A percentile compares a stretch with the other conserved stretches of the same genome.
These are phyloP conservation scores for Ceratocystis cacaofunesta DNA, from an alignment of 2,329 filamentous ascomycete genomes.

Conservation along the genomic window DNA sequence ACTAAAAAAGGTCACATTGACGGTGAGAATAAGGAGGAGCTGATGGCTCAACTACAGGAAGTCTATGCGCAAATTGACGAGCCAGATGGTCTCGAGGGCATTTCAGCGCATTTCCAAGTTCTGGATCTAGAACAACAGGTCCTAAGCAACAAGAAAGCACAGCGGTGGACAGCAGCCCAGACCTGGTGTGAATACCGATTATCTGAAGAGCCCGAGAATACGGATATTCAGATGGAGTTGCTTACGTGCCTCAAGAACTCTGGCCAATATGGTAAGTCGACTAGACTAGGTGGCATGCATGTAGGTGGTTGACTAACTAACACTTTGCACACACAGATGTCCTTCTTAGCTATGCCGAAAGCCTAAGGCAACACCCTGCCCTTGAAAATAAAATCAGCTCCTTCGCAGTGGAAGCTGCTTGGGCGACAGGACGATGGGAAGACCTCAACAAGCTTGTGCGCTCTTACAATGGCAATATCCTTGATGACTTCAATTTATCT, in stretches of 20 bases:
- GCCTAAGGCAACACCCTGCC: constrained; percentile 42
- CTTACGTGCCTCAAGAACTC: constrained; percentile 83
- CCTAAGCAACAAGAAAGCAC: constrained; percentile 80
- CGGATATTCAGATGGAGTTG: constrained; percentile 67
- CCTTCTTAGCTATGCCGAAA: constrained; percentile 72
- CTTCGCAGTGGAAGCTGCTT: constrained; percentile 80
- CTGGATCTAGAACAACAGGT: constrained; percentile 91
- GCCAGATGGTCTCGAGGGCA: constrained; percentile 87
- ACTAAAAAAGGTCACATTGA: constrained; percentile 21
- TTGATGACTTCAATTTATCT: constrained; percentile 65
- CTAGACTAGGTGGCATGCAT: not conserved
- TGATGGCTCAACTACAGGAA: constrained; percentile 69
- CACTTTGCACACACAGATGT: constrained; percentile 41
- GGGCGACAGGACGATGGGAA: constrained; percentile 73
- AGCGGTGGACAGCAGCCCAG: constrained; percentile 85
- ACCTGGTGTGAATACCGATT: constrained; percentile 94
- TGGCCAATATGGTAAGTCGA: constrained; percentile 67
- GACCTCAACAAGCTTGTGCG: constrained; percentile 53
- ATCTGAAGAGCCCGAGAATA: constrained; percentile 60
- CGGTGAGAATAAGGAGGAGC: constrained; percentile 30
- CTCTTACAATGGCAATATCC: constrained; percentile 34
- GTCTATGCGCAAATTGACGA: constrained; percentile 98
- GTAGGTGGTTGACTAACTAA: constrained; percentile 18
- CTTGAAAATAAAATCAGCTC: constrained; percentile 54
- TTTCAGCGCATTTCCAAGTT: constrained; percentile 71